Evolutionary conservation across 768 basidiomycete species (phyloP), one percentile per base, ranked within the genome.

Genomic region (Naganishia onofrii): DNA sequence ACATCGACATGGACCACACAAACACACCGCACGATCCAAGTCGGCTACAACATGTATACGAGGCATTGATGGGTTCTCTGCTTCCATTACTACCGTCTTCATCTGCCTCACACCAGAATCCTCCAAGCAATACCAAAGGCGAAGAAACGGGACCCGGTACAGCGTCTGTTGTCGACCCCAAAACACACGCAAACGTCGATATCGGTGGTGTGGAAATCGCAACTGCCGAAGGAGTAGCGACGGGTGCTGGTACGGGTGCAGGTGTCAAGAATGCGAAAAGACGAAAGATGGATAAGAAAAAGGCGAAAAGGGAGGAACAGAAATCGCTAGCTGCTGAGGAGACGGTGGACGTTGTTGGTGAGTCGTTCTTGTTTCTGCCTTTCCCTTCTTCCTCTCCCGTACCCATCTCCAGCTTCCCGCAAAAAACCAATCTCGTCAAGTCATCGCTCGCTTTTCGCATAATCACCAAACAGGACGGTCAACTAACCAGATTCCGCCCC

Each of bases 271-370:
- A 69, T 64, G 69, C 72, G 26, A 66, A 73, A 51, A 42, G 70
- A 23, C 46, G 72, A 26, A 67, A 73, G 58, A 68, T 73, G 70
- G 70, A 71, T 28, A 70, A 70, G 70, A 71, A 71, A 32, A 67
- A 53, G 34, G 38, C 67, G 29, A 71, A 71, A 54, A 6, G 64
- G 32, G 70, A 71, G 57, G 70, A 71, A 31, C 42, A 51, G 26
- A 67, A 68, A 57, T 13, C 21, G n/a, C 4, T n/a, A 36, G 54
- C 66, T 17, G 42, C 42, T 7, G 53, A 55, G 23, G 55, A 58
- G 21, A 26, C 57, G 42, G 70, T 66, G 15, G 64, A 51, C 17
- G 29, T 44, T 2, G 65, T 63, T 51, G 55, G 54, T 64, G 28
- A 34, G 55, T 32, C 28, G 1, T 28, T 34, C n/a, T 17, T 55